These are phyloP conservation scores for Setaria italica DNA, from an alignment of 202 grass and related monocot genomes.

Conservation along the genomic window DNA sequence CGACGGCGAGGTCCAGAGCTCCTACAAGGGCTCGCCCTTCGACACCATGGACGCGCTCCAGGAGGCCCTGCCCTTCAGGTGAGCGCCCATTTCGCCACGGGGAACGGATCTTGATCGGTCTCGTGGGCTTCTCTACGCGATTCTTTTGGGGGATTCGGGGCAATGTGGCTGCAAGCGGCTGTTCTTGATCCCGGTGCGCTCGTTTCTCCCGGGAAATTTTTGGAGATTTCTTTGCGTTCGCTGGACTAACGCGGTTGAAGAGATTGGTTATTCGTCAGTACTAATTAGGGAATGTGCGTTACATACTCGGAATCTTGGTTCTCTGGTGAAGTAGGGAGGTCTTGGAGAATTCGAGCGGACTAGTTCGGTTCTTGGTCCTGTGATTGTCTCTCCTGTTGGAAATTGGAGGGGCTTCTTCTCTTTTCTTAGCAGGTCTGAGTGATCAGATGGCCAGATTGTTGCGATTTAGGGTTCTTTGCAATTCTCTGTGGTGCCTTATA, in stretches of 20 bases:
- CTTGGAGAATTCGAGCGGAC: constrained; percentile 16
- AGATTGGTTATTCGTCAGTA: constrained; percentile 42
- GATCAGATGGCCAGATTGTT: constrained; percentile 13
- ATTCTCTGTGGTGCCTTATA: constrained; percentile 13
- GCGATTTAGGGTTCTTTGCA: constrained; percentile 25
- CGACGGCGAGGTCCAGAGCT: constrained; percentile 91
- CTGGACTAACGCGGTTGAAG: not conserved
- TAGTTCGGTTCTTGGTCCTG: constrained; percentile 36
- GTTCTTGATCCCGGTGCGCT: constrained; percentile 28
- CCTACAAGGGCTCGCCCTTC: constrained; percentile 68
- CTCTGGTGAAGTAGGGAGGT: not conserved
- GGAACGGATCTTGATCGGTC: constrained; percentile 43
- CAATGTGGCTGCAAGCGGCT: constrained; percentile 30
- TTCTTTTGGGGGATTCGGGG: constrained; percentile 28
- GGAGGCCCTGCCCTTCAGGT: constrained; percentile 87
- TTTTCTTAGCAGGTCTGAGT: constrained; percentile 21
- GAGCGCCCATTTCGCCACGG: constrained; percentile 3
- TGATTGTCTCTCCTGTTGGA: not conserved
- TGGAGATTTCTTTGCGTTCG: constrained; percentile 17
- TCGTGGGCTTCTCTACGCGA: not conserved
- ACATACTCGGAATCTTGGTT: constrained; percentile 11
- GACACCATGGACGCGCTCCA: constrained; percentile 92
- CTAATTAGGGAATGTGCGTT: not conserved
- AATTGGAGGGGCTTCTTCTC: not conserved
- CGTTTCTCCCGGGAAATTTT: constrained; percentile 5